These are phyloP conservation scores for Hyaloscypha bicolor DNA, from an alignment of 495 filamentous ascomycete genomes.

Conservation along the genomic window DNA sequence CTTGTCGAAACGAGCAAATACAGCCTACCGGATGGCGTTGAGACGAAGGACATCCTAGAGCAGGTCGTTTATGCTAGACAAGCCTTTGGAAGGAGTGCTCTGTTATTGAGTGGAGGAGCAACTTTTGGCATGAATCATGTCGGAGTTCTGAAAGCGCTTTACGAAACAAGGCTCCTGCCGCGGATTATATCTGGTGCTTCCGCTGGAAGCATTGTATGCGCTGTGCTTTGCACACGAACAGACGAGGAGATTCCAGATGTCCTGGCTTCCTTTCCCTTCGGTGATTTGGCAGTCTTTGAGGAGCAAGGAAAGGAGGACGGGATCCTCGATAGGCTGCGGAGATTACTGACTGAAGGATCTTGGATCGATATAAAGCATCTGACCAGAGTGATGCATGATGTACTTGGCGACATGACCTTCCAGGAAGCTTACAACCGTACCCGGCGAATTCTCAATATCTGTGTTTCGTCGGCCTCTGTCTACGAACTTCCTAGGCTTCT, in stretches of 20 bases:
- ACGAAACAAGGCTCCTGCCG: constrained; percentile 73
- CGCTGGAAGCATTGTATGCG: constrained; percentile 90
- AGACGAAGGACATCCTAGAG: constrained; percentile 70
- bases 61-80: constrained; percentile 77
- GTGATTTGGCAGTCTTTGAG: constrained; percentile 84
- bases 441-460: constrained; percentile 87
- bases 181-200: constrained; percentile 93
- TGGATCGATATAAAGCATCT: constrained; percentile 84
- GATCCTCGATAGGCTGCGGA: constrained; percentile 66
- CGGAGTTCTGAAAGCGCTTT: constrained; percentile 87
- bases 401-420: constrained; percentile 89
- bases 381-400: constrained; percentile 72
- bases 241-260: constrained; percentile 82
- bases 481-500: constrained; percentile 86
- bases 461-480: constrained; percentile 81
- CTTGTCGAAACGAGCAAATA: constrained; percentile 67
- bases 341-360: constrained; percentile 78
- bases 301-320: constrained; percentile 69
- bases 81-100: constrained; percentile 84
- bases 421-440: constrained; percentile 95
- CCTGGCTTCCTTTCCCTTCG: constrained; percentile 73
- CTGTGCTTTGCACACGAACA: constrained; percentile 80
- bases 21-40: constrained; percentile 47
- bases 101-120: constrained; percentile 86
- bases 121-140: constrained; percentile 97